Percentiles rank a stretch among this genome's conserved stretches.
phyloP scores from a whole-genome alignment of 306 rosid genomes.

The Begonia masoniana region DNA sequence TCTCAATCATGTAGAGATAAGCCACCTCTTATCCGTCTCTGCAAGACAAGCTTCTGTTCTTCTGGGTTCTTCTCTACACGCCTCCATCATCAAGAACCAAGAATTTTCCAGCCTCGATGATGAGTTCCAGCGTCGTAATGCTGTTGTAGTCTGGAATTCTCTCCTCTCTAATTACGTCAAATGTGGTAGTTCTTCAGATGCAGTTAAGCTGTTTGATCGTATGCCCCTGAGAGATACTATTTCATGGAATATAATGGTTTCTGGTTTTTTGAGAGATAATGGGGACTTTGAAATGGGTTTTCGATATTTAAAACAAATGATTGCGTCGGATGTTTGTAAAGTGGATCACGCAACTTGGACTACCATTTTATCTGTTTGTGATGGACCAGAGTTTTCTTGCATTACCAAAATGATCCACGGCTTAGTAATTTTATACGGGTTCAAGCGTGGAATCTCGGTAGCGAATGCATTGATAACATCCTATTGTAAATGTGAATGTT shows the following conservation, averaged over 20 bases:
- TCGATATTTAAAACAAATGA: slow-evolving; percentile 38
- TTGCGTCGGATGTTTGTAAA: slow-evolving; percentile 14
- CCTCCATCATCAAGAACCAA: slow-evolving; percentile 37
- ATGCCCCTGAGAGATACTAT: slow-evolving; percentile 55
- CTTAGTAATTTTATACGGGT: slow-evolving; percentile 54
- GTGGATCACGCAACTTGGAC: slow-evolving; percentile 75
- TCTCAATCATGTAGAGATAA: slow-evolving; percentile 37
- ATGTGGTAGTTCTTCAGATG: slow-evolving; percentile 26
- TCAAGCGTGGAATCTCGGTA: slow-evolving; percentile 40
- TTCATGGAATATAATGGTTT: slow-evolving; percentile 63
- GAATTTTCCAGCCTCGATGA: slow-evolving; percentile 14
- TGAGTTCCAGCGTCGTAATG: slow-evolving; percentile 16
- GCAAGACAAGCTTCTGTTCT: slow-evolving; percentile 35
- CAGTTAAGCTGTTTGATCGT: slow-evolving; percentile 44
- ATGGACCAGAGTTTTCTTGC: slow-evolving; percentile 28
- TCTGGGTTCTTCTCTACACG: slow-evolving; percentile 77
- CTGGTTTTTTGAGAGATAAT: slow-evolving; percentile 39
- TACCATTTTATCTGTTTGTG: slow-evolving; percentile 53
- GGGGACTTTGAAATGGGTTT: slow-evolving; percentile 29
- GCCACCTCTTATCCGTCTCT: slow-evolving; percentile 37
- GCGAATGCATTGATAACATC: slow-evolving; percentile 79
- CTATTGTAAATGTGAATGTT: slow-evolving; percentile 51
- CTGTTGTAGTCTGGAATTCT: slow-evolving; percentile 57
- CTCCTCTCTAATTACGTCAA: slow-evolving; percentile 41
- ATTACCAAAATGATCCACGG: slow-evolving; percentile 50